phyloP scores from a whole-genome alignment of 352 stramenopile genomes.

The Globisporangium heterothallicum region DNA sequence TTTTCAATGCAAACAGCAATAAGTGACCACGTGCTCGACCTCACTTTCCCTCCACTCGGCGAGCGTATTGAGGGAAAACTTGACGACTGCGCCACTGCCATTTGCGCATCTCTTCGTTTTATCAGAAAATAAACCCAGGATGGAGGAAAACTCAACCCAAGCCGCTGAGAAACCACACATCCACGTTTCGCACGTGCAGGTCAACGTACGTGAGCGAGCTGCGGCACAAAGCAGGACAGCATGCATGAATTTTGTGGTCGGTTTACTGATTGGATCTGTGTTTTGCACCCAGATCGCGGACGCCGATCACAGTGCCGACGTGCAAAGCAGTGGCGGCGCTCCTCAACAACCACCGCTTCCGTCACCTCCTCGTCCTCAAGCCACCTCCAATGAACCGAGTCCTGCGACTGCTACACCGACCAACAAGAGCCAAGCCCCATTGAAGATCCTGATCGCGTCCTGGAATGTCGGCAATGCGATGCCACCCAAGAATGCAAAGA shows the following conservation, averaged over 20 bases:
- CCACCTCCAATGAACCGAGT: background rate
- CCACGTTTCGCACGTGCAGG: background rate
- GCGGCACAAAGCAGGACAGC: background rate
- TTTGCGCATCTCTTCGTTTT: too few species aligned
- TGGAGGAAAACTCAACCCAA: too few species aligned
- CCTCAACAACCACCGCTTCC: background rate
- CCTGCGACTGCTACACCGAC: background rate
- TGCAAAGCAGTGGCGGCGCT: background rate
- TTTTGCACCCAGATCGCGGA: background rate
- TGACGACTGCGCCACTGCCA: too few species aligned
- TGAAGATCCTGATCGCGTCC: conserved; percentile 62
- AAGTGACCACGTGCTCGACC: too few species aligned
- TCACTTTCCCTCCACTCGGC: too few species aligned
- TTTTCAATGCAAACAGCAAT: too few species aligned
- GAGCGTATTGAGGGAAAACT: too few species aligned
- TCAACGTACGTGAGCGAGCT: background rate
- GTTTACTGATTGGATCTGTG: too few species aligned
- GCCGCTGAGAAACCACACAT: too few species aligned
- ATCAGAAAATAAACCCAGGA: too few species aligned
- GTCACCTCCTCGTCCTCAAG: background rate
- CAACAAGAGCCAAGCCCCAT: background rate
- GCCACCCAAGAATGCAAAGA: conserved; percentile 47
- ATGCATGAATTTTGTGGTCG: background rate
- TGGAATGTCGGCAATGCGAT: conserved; percentile 88
- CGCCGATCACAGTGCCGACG: background rate